phyloP scores from a whole-genome alignment of 75 land plant genomes.

The Chamaecyparis obtusa region DNA sequence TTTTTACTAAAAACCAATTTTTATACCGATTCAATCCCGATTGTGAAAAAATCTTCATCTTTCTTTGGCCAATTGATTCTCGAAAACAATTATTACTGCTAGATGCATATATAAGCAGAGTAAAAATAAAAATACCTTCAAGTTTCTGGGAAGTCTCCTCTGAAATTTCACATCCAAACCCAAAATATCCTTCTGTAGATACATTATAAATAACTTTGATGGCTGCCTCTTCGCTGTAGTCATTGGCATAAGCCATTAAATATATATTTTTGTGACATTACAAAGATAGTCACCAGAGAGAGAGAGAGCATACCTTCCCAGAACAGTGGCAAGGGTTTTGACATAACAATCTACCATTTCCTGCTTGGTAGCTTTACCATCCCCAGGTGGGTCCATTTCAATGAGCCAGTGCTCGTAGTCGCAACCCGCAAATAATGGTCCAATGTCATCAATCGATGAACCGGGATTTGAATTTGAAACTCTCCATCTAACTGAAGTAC shows the following conservation, averaged over 20 bases:
- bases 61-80: too few relatives aligned
- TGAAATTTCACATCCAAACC: constrained; percentile 70
- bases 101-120: background rate
- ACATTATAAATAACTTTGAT: constrained; percentile 73
- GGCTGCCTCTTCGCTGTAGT: constrained; percentile 47
- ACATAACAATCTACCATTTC: constrained; percentile 63
- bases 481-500: background rate
- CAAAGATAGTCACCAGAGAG: too few relatives aligned
- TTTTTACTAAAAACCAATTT: too few relatives aligned
- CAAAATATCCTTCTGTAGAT: constrained; percentile 67
- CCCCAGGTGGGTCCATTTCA: constrained; percentile 63
- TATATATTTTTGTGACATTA: too few relatives aligned
- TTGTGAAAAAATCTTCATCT: too few relatives aligned
- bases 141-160: constrained; percentile 74
- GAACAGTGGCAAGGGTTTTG: constrained; percentile 47
- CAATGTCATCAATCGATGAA: constrained; percentile 49
- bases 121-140: constrained; percentile 42
- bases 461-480: constrained; percentile 19
- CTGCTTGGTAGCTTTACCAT: constrained; percentile 55
- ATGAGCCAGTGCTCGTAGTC: constrained; percentile 70
- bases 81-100: too few relatives aligned
- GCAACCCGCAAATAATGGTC: constrained; percentile 59
- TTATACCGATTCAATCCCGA: too few relatives aligned
- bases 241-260: too few relatives aligned
- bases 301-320: constrained; percentile 28